Evolutionary conservation across 2,329 filamentous ascomycete species (phyloP), one percentile per base, ranked within the genome.

Genomic region (Pseudocercospora cruenta): DNA sequence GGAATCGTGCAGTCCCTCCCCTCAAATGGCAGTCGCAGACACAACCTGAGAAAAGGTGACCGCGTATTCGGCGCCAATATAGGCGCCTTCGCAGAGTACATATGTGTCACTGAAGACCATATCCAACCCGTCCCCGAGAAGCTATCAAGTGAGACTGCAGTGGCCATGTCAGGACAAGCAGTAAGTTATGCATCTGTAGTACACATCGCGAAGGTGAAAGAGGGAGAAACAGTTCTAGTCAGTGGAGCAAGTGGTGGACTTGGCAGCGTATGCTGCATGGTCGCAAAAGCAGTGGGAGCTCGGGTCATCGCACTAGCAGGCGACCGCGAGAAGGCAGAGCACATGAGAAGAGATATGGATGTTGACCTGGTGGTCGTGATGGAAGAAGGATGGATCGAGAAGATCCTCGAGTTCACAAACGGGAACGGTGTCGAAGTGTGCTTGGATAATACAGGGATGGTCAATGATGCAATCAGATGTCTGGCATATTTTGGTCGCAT

Each of bases 361-460:
- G 71, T 77, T 7, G 75, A 76, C 64, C 51, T 62, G 1, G 74
- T 76, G 9, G 43, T 77, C 9, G 76, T 87, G 31, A 74, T 83
- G 70, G 82, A 84, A 69, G 69, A 73, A 3, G 75, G 78, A 0
- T 89, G 86, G 87, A 83, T 82, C 71, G 77, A 83, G n/a, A 71
- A 78, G 14, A 82, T 89, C 2, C 76, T 82, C n/a, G 74, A 76
- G 2, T 67, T 83, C 21, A 88, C 85, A 0, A 69, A 73, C 2
- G 81, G 82, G 0, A 76, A 79, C 31, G 87, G 87, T 0, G 86
- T 85, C 1, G 82, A 89, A 76, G 80, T 87, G 0, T 83, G 88
- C 12, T 85, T 85, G 70, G 87, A 89, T 76, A 81, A 83, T 7
- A 85, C 88, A 10, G 86, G 87, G 0, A 79, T 86, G 24, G 84